Base-by-base conservation (phyloP, 495 filamentous ascomycete genomes). In the Penicillium dipodomyicola region DNA sequence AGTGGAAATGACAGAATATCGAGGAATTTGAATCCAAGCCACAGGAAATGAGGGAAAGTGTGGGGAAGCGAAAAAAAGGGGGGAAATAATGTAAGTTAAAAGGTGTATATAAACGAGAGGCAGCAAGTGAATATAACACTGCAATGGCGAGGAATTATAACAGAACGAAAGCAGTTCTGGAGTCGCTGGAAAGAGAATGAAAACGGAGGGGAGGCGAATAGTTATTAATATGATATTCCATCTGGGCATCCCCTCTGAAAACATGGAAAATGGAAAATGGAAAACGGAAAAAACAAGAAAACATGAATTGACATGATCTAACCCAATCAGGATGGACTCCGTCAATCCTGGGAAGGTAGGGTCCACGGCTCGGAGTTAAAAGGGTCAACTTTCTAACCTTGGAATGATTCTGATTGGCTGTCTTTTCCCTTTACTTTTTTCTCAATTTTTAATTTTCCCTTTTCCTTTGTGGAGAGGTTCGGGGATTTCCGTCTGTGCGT, bases 1-100 rank as follows among this genome's bases (percentile, higher is more conserved):
- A 29, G 44, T 33, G 44, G 49, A 54, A 58, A 57, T 56, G 57
- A 49, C 50, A 57, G 51, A 58, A 65, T 62, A 41, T 62, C 58
- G 39, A 54, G 23, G 40, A 22, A 45, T 54, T 45, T 33, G 29
- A 54, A 54, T 54, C 9, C 52, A 46, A 46, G 43, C 43, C 52
- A 54, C 52, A 39, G 50, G 43, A 54, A 54, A 54, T 6, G 52
- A 54, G 52, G 15, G 52, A 27, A 46, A 19, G 25, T 47, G 29
- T 54, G 41, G 29, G 52, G 43, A 39, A 39, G 6, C 12, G 9
- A 14, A 22, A 41, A 27, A 29, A 32, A 23, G 20, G 11, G 37
- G 50, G 33, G 49, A 1, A 4, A 33, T 33, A 33, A 14, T 14
- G 11, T 32, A 11, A 14, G 29, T 11, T n/a, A 32, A 5, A 5